These are phyloP conservation scores for Peronospora belbahrii DNA, from an alignment of 352 stramenopile genomes.

Conservation along the genomic window DNA sequence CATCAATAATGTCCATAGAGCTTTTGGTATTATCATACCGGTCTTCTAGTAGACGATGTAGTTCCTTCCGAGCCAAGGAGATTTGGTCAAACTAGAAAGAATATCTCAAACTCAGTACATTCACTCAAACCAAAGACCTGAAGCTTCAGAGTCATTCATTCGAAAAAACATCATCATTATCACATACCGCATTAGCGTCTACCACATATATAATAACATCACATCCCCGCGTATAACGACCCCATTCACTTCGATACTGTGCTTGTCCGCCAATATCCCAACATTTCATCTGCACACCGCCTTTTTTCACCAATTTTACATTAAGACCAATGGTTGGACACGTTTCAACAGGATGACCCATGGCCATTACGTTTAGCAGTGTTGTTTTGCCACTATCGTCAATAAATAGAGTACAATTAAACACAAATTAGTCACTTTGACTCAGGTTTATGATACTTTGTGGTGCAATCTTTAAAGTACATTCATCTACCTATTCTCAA, in stretches of 20 bases:
- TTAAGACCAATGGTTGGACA: slow-evolving; percentile 96
- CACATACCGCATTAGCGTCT: slow-evolving; percentile 89
- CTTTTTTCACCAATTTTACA: slow-evolving; percentile 95
- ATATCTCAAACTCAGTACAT: no score
- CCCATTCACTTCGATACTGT: slow-evolving; percentile 93
- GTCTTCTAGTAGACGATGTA: slow-evolving; percentile 91
- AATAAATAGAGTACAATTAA: not conserved
- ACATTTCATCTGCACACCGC: slow-evolving; percentile 96
- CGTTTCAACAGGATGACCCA: slow-evolving; percentile 93
- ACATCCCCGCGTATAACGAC: slow-evolving; percentile 92
- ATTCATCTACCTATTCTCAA: slow-evolving; percentile 87
- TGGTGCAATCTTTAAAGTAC: not conserved
- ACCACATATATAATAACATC: slow-evolving; percentile 99
- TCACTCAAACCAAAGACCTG: no score
- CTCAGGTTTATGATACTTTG: not conserved
- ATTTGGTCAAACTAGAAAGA: slow-evolving; percentile 93
- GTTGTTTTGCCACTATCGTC: slow-evolving; percentile 91
- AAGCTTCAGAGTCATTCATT: no score
- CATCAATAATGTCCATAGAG: not conserved
- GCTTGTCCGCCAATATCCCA: slow-evolving; percentile 97
- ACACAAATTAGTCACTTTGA: slow-evolving; percentile 4
- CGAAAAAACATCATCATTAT: not conserved
- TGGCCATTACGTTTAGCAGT: slow-evolving; percentile 93
- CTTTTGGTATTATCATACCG: slow-evolving; percentile 40
- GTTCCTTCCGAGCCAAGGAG: slow-evolving; percentile 90